Base-by-base conservation (phyloP, 2,329 filamentous ascomycete species). In the Fusarium nisikadoi region DNA sequence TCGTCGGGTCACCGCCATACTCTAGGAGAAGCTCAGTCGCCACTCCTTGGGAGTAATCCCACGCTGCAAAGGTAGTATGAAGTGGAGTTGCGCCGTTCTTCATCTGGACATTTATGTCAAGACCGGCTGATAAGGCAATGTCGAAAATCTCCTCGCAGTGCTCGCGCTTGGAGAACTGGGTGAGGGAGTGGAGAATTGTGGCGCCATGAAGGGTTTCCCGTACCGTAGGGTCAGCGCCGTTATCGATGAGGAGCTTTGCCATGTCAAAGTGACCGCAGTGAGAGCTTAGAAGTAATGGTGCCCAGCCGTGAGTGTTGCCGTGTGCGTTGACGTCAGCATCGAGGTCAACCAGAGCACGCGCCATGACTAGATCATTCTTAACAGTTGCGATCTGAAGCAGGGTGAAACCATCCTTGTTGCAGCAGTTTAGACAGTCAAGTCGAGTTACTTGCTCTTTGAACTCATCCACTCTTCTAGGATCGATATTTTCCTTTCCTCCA, bases 391-490 rank as follows among this genome's bases (percentile, higher is more conserved):
- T 38, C 6, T 61, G 58, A 2, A 54, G 33, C 4, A 61, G n/a
- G 1, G 47, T 61, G 16, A 61, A 54, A 0, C 47, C 58, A 49
- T 38, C 23, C 1, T 46, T 13, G 16, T 49, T 20, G 17, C 47
- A 46, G 3, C 6, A 46, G 4, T 27, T 31, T 17, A 61, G 20
- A 33, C 47, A 61, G 7, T 13, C 20, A 8, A 61, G 31, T 8
- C 23, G 14, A 27, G 33, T 14, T 1, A 54, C 20, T 13, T n/a
- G 47, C 0, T 33, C 13, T 16, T 31, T 54, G 8, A 61, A 61
- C 14, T 42, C 29, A 0, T n/a, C 6, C 16, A 0, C 36, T 19
- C 27, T 43, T 4, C 3, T 14, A 2, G 5, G 11, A 2, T 38
- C 23, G 0, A n/a, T 17, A 0, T 31, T 53, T 5, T 17, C 49